These are phyloP conservation scores for Vigna nakashimae DNA, from an alignment of 306 rosid genomes.

Conservation along the genomic window DNA sequence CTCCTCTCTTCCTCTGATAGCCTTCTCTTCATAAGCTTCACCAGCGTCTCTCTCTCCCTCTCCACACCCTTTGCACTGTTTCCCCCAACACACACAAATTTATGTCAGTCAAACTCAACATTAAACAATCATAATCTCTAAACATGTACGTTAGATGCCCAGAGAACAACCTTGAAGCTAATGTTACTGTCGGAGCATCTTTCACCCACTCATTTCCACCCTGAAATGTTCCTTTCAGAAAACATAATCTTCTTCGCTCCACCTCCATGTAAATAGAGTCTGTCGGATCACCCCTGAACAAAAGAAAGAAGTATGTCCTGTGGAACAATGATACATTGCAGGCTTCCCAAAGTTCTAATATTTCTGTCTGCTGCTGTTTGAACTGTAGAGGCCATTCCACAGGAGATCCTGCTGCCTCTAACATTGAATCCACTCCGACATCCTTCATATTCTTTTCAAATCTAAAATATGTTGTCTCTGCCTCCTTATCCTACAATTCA, in stretches of 20 bases:
- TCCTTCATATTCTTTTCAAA: constrained; percentile 56
- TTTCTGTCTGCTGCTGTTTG: constrained; percentile 66
- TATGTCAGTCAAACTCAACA: constrained; percentile 18
- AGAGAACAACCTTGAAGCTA: constrained; percentile 79
- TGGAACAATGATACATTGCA: constrained; percentile 79
- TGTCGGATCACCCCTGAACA: constrained; percentile 81
- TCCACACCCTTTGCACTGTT: constrained; percentile 65
- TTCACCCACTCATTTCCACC: constrained; percentile 53
- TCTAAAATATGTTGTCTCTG: constrained; percentile 39
- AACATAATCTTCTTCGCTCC: constrained; percentile 77
- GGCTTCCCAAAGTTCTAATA: constrained; percentile 80
- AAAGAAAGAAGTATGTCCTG: constrained; percentile 89
- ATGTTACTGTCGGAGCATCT: constrained; percentile 58
- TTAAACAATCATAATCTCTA: neutral
- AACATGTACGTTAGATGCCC: neutral
- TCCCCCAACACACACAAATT: constrained; percentile 33
- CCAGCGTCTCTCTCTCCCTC: constrained; percentile 69
- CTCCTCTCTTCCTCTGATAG: constrained; percentile 67
- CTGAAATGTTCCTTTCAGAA: constrained; percentile 70
- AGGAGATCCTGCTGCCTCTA: constrained; percentile 50
- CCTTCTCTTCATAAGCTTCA: constrained; percentile 74
- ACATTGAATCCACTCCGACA: constrained; percentile 64
- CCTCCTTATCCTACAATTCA: constrained; percentile 55
- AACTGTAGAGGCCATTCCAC: constrained; percentile 73
- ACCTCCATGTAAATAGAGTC: constrained; percentile 93